phyloP scores from a whole-genome alignment of 2,329 filamentous ascomycete genomes.

The Lachnellula occidentalis region DNA sequence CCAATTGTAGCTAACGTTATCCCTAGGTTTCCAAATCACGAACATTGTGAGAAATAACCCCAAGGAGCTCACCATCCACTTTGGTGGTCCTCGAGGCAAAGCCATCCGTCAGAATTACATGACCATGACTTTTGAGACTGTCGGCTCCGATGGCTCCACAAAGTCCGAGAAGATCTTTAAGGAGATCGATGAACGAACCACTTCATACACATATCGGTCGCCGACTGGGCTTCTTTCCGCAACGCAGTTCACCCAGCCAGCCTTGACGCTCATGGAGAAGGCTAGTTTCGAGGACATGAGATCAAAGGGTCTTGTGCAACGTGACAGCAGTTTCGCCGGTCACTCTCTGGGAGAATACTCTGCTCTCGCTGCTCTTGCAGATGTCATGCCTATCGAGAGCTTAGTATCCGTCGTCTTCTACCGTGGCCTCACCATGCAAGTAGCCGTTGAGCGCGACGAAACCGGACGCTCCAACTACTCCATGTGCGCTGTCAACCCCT shows the following conservation, averaged over 20 bases:
- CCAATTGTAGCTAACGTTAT: conserved; percentile 19
- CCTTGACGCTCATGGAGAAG: conserved; percentile 98
- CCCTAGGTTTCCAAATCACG: conserved; percentile 82
- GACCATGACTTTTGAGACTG: conserved; percentile 99
- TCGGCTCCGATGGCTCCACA: conserved; percentile 82
- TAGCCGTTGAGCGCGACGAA: conserved; percentile 93
- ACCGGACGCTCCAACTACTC: conserved; percentile 94
- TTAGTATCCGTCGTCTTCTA: conserved; percentile 99
- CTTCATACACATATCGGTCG: conserved; percentile 94
- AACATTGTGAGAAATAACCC: conserved; percentile 99
- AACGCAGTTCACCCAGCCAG: conserved; percentile 97
- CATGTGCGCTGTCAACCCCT: conserved; percentile 99
- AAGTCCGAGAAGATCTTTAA: conserved; percentile 99
- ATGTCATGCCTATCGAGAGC: conserved; percentile 99
- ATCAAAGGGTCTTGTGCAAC: conserved; percentile 88
- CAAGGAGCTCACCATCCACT: conserved; percentile 97
- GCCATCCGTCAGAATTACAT: conserved; percentile 99
- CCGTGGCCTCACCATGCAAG: conserved; percentile 97
- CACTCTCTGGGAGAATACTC: conserved; percentile 99
- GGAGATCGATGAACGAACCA: conserved; percentile 86
- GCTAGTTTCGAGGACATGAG: conserved; percentile 99
- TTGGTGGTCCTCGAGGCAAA: conserved; percentile 93
- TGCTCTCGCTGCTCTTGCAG: conserved; percentile 87
- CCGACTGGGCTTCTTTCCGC: conserved; percentile 92
- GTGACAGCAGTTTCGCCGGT: conserved; percentile 94